phyloP scores from a whole-genome alignment of 192 early-diverging fungal species.

The Linnemannia hyalina region DNA sequence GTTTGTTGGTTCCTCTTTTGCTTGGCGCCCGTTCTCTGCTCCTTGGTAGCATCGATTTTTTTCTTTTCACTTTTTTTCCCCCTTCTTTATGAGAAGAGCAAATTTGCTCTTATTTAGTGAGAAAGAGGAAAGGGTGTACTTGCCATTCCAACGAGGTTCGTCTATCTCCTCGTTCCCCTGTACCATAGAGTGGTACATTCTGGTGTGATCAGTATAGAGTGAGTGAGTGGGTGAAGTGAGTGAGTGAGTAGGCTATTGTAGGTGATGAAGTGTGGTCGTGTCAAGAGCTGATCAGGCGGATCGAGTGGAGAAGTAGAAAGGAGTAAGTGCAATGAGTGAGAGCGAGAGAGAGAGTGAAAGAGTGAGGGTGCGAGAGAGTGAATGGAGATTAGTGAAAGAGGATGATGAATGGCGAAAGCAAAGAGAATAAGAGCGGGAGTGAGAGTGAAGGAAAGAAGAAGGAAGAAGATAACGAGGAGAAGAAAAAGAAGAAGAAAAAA shows the following conservation, averaged over 20 bases:
- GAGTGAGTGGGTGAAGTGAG: background rate
- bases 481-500: background rate
- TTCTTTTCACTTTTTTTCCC: background rate
- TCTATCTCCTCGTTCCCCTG: conserved; percentile 54
- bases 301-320: background rate
- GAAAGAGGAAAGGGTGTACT: conserved; percentile 3
- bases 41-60: too few relatives aligned
- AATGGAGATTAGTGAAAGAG: background rate
- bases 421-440: background rate
- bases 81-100: background rate
- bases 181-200: conserved; percentile 57
- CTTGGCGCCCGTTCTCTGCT: background rate
- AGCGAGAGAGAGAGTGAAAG: background rate
- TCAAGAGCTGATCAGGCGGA: background rate
- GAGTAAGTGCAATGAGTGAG: background rate
- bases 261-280: background rate
- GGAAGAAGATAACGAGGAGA: background rate
- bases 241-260: background rate
- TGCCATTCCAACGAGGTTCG: conserved; percentile 49
- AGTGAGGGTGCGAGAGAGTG: background rate
- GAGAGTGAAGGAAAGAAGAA: background rate
- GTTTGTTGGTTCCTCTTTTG: background rate
- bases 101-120: background rate
- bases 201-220: conserved; percentile 3
- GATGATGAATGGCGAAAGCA: background rate